Evolutionary conservation across 345 rosid species (phyloP), one percentile per base, ranked within the genome.

Genomic region (Aquilaria sinensis): DNA sequence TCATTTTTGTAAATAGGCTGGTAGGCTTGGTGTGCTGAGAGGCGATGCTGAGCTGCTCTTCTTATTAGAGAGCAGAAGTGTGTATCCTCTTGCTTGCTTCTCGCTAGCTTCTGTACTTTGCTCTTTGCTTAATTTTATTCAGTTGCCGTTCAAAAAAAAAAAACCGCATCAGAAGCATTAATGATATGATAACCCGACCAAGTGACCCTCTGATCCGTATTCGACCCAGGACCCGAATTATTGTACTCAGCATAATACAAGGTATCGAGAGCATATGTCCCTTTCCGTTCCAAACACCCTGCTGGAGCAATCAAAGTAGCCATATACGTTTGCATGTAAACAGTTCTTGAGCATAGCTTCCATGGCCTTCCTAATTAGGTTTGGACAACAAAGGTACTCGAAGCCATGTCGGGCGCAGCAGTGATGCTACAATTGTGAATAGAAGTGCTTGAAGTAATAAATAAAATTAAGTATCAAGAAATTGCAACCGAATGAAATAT

Each of bases 161-260:
- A n/a, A 23, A 64, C 79, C 0, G 92, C 97, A 31, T 88, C 90
- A 1, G 77, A 69, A 5, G 80, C 72, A 16, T 74, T 67, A 2
- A 88, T 82, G 47, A 79, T 57, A 31, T 77, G 87, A 67, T 73
- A 88, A 59, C 92, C 90, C 0, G 77, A 69, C 96, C 97, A 90
- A 3, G 67, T 75, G n/a, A 90, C 93, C 56, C 97, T 80, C 2
- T 55, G 49, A 31, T 67, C 60, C 0, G 82, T 88, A 60, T 74
- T 16, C 2, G 97, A 85, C 11, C 96, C 91, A 1, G 82, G 72
- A 2, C 97, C 97, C 0, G 73, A 72, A 46, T 88, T 90, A 10
- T 72, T 67, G 34, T 63, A 84, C 77, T 90, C 92, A 2, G 75
- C 97, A 71, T 88, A 90, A 58, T 85, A 90, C 47, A 82, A 56